Percentiles rank a stretch among this genome's conserved stretches.
Evolutionary conservation across 2,329 filamentous ascomycete species (phyloP).

Genomic region (Trichoderma hamatum): DNA sequence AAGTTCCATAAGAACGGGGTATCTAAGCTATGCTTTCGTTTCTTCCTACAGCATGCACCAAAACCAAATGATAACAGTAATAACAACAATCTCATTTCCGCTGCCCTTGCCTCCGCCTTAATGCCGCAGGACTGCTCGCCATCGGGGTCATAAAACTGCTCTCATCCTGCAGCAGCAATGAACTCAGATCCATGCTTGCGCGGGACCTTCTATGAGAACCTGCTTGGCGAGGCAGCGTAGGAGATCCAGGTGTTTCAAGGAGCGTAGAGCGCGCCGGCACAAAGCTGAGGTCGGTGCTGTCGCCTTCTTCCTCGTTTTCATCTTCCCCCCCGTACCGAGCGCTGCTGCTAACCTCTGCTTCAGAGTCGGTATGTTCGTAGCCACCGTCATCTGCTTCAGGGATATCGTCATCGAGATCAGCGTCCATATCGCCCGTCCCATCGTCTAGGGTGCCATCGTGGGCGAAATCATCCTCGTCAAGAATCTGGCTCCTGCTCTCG

Average conservation of each 20-base stretch:
- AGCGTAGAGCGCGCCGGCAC: constrained; percentile 41
- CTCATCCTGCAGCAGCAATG: constrained; percentile 58
- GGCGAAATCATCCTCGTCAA: constrained; percentile 64
- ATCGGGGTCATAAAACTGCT: constrained; percentile 53
- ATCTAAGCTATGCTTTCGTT: constrained; percentile 16
- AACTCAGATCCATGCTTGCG: constrained; percentile 60
- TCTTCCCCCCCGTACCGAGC: constrained; percentile 39
- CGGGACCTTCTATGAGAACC: constrained; percentile 35
- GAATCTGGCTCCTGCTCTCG: constrained; percentile 59
- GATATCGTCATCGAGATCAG: constrained; percentile 72
- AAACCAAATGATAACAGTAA: neutral
- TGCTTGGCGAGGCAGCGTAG: constrained; percentile 41
- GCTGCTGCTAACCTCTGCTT: constrained; percentile 62
- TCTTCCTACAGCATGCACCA: neutral
- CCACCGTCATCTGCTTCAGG: constrained; percentile 65
- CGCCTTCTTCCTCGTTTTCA: constrained; percentile 37
- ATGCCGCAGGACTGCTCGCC: constrained; percentile 55
- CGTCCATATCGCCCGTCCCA: constrained; percentile 57
- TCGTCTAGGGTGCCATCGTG: constrained; percentile 37
- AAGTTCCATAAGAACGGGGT: constrained; percentile 5
- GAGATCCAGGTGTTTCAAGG: constrained; percentile 43
- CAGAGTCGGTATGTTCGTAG: constrained; percentile 79
- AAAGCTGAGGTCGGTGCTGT: constrained; percentile 43
- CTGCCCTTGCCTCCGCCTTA: constrained; percentile 29
- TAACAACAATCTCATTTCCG: neutral